These are phyloP conservation scores for Auriscalpium vulgare DNA, from an alignment of 768 basidiomycete genomes.

Conservation along the genomic window DNA sequence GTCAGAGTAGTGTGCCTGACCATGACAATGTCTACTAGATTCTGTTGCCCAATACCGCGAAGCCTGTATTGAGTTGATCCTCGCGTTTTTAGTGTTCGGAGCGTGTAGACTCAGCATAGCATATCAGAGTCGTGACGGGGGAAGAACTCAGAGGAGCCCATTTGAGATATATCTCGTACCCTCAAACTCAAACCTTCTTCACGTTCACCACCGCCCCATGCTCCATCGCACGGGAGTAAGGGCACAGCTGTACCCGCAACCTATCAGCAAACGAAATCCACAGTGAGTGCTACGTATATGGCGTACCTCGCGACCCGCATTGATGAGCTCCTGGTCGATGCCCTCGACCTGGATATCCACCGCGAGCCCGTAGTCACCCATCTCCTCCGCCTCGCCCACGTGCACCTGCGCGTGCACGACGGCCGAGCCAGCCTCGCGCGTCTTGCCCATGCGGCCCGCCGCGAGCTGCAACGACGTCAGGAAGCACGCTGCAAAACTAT, in stretches of 20 bases:
- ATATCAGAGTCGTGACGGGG: no score
- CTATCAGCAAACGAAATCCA: no score
- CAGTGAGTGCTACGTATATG: no score
- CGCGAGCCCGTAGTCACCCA: conserved; percentile 25
- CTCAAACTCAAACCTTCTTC: conserved; percentile 31
- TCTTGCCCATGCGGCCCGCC: conserved; percentile 4
- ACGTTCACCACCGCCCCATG: conserved; percentile 53
- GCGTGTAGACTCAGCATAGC: not conserved
- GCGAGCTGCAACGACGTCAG: conserved; percentile 17
- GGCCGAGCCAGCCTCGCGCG: not conserved
- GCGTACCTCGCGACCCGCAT: conserved; percentile 26
- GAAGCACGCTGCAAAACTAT: conserved; percentile 16
- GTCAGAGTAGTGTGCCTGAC: no score
- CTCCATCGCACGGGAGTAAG: conserved; percentile 57
- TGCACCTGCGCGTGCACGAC: conserved; percentile 1
- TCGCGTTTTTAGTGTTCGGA: no score
- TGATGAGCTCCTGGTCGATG: conserved; percentile 24
- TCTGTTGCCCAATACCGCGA: no score
- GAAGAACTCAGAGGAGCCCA: no score
- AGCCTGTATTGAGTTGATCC: no score
- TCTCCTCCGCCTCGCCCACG: not conserved
- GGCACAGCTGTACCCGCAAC: conserved; percentile 42
- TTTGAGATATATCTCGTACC: no score
- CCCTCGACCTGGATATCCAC: conserved; percentile 27
- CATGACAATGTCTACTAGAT: no score